Evolutionary conservation across 768 basidiomycete genomes (phyloP), one percentile per base, ranked within the genome.

Genomic region (Leccinum arenicola): DNA sequence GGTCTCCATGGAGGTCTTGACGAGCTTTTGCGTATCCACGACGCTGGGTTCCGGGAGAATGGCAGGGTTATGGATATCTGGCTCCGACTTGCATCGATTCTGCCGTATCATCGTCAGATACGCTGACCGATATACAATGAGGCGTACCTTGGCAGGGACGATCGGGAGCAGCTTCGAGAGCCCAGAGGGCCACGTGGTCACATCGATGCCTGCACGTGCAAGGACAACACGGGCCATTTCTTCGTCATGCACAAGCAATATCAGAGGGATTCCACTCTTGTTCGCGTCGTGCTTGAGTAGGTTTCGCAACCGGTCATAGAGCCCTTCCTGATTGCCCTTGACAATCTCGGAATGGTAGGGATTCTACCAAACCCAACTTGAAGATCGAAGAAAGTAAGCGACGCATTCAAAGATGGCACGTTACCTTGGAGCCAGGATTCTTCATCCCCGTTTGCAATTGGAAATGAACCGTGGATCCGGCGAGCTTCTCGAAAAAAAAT

Each of bases 221-320:
- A 86, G 71, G 10, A 77, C 69, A n/a, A 72, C 72, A 6, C 70
- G 63, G 0, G 80, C 74, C 61, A 76, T 67, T 43, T 74, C 66
- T 58, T 77, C 73, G 27, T 80, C 72, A 47, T 80, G 74, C 3
- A 84, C 80, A 7, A 86, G 74, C 6, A 86, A 66, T 25, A 85
- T 63, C 52, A 77, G 65, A 0, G 83, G 82, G 3, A 60, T 43
- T 23, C 61, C 65, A 12, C 56, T 64, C 59, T 60, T 57, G 36
- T 59, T 53, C 1, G 55, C 49, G 35, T 68, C 65, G 14, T 67
- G 65, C 8, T 21, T 29, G 21, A 77, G 63, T 12, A 74, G 31
- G 4, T 52, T 45, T 49, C 68, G 66, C 52, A 67, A 43, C 1
- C 63, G 67, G 12, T 48, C 10, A 23, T 64, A 50, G 8, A 71